These are phyloP conservation scores for Syzygium syzygioides DNA, from an alignment of 441 rosid genomes.

Conservation along the genomic window DNA sequence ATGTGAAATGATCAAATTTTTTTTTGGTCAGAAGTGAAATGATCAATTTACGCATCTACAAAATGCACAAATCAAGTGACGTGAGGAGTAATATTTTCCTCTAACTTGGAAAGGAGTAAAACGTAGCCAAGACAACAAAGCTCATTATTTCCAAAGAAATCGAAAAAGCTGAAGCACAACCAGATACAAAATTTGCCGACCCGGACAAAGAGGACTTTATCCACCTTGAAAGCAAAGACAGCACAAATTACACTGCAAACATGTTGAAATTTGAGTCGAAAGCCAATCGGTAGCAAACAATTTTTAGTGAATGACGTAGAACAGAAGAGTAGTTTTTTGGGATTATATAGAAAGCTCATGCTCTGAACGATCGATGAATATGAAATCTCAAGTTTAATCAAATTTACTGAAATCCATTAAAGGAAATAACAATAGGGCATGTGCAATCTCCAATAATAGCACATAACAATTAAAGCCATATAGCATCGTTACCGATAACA, in stretches of 20 bases:
- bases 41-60: too few relatives aligned
- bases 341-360: background rate
- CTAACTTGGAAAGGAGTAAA: too few relatives aligned
- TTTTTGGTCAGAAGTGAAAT: too few relatives aligned
- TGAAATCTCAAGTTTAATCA: background rate
- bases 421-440: background rate
- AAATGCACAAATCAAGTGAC: too few relatives aligned
- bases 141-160: too few relatives aligned
- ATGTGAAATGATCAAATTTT: too few relatives aligned
- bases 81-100: too few relatives aligned
- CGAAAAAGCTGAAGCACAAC: too few relatives aligned
- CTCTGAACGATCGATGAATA: background rate
- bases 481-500: background rate
- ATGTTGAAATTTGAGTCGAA: background rate
- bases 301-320: background rate
- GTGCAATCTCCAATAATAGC: too few relatives aligned
- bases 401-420: background rate
- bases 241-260: background rate
- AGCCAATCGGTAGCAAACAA: background rate
- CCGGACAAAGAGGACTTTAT: background rate
- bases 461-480: background rate
- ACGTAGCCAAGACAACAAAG: too few relatives aligned
- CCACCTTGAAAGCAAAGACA: background rate
- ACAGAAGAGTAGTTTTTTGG: background rate
- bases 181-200: too few relatives aligned